Conservation (phyloP, 805 yeast species). For the Yamadazyma ubonensis region DNA sequence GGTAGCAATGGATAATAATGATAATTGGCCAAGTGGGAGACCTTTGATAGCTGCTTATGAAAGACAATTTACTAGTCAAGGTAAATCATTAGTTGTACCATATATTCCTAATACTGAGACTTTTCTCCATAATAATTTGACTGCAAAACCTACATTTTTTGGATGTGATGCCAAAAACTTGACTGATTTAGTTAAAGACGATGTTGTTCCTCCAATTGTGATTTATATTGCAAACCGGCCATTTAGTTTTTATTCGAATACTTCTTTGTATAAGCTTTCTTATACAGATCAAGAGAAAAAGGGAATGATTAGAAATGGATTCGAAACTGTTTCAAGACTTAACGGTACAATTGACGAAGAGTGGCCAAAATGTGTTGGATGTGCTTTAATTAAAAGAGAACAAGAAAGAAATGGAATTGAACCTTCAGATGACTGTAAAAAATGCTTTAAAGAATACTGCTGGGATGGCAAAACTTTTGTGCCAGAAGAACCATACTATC, state of each 20-base stretch:
- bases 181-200: constrained; percentile 36
- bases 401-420: constrained; percentile 39
- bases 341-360: constrained; percentile 37
- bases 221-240: constrained; percentile 42
- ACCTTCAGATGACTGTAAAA: constrained; percentile 35
- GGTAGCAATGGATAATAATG: constrained; percentile 36
- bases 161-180: constrained; percentile 41
- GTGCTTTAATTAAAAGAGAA: constrained; percentile 41
- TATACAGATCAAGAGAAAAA: constrained; percentile 37
- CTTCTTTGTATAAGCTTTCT: constrained; percentile 31
- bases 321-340: constrained; percentile 30
- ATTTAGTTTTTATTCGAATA: constrained; percentile 31
- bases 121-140: constrained; percentile 31
- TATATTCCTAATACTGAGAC: constrained; percentile 37
- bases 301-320: constrained; percentile 37
- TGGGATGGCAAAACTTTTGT: constrained; percentile 35
- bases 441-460: constrained; percentile 37
- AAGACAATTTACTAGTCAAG: constrained; percentile 34
- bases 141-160: constrained; percentile 41
- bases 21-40: constrained; percentile 36
- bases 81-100: constrained; percentile 32
- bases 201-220: constrained; percentile 37
- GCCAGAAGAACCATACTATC: constrained; percentile 15
- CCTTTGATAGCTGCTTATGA: constrained; percentile 32
- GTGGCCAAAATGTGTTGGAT: constrained; percentile 40